A percentile compares a stretch with the other conserved stretches of the same genome.
phyloP scores from a whole-genome alignment of 1,284 basidiomycete species.

The Kwoniella shivajii region DNA sequence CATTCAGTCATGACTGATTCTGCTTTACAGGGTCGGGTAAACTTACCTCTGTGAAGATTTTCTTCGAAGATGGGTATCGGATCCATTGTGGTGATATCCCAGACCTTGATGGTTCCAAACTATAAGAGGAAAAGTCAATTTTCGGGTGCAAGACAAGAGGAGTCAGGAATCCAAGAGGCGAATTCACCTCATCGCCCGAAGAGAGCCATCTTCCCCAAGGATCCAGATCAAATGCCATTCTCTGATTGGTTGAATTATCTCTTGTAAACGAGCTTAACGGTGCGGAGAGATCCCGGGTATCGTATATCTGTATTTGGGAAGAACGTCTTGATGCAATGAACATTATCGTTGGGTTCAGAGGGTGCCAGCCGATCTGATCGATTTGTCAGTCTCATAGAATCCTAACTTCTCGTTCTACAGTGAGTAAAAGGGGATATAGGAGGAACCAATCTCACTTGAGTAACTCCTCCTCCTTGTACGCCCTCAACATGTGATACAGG shows the following conservation, averaged over 20 bases:
- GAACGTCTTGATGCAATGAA: constrained; percentile 76
- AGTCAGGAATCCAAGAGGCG: background rate
- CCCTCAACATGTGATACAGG: constrained; percentile 68
- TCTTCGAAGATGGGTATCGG: constrained; percentile 14
- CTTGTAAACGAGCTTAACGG: constrained; percentile 29
- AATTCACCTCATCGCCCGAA: constrained; percentile 68
- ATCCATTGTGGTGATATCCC: constrained; percentile 35
- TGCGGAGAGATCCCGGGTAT: constrained; percentile 64
- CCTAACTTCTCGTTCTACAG: background rate
- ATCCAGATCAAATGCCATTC: constrained; percentile 75
- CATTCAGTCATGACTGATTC: constrained; percentile 1
- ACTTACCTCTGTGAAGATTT: constrained; percentile 25
- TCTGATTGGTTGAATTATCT: constrained; percentile 69
- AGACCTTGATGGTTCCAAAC: constrained; percentile 41
- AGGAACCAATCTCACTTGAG: constrained; percentile 62
- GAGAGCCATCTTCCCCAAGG: constrained; percentile 67
- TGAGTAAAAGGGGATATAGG: background rate
- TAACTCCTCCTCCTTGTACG: constrained; percentile 64
- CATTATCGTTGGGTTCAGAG: constrained; percentile 67
- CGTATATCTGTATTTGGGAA: constrained; percentile 71
- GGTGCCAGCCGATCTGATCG: constrained; percentile 75
- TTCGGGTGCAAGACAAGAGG: no score
- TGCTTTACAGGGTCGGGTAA: background rate
- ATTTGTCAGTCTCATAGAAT: no score
- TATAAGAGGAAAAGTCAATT: no score